phyloP scores from a whole-genome alignment of 2,329 filamentous ascomycete species.

The Neurospora sp. region DNA sequence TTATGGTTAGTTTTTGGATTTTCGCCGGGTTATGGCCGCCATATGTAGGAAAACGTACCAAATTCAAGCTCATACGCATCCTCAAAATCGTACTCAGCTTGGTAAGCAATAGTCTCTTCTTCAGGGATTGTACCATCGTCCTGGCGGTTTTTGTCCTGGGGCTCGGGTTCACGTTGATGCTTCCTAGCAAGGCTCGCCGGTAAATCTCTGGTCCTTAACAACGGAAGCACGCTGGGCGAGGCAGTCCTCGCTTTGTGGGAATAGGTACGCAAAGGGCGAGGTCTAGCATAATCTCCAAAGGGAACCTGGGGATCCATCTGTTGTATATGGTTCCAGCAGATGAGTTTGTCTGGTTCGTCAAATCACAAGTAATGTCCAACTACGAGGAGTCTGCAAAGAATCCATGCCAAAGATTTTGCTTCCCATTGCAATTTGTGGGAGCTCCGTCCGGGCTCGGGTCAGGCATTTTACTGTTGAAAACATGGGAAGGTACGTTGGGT shows the following conservation, averaged over 20 bases:
- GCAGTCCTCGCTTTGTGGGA: constrained; percentile 7
- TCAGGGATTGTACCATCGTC: not conserved
- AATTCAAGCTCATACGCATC: not conserved
- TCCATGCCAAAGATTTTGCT: not conserved
- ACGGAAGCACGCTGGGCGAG: not conserved
- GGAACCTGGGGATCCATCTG: not conserved
- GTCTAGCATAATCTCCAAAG: not conserved
- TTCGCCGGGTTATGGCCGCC: not conserved
- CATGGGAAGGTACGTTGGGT: not conserved
- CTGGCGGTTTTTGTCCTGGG: not conserved
- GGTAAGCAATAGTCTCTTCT: not conserved
- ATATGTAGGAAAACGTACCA: not conserved
- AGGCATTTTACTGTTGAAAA: not conserved
- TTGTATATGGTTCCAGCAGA: constrained; percentile 3
- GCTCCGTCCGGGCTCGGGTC: not conserved
- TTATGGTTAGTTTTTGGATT: not conserved
- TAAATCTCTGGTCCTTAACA: constrained; percentile 2
- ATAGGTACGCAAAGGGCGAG: constrained; percentile 8
- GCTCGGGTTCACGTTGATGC: not conserved
- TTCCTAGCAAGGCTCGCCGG: not conserved
- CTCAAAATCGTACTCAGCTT: not conserved
- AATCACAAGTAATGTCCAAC: not conserved
- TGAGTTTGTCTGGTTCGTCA: constrained; percentile 12
- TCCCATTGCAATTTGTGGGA: not conserved
- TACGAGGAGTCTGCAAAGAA: not conserved